Base-by-base conservation (phyloP, 2,329 filamentous ascomycete genomes). In the Colletotrichum orbiculare region DNA sequence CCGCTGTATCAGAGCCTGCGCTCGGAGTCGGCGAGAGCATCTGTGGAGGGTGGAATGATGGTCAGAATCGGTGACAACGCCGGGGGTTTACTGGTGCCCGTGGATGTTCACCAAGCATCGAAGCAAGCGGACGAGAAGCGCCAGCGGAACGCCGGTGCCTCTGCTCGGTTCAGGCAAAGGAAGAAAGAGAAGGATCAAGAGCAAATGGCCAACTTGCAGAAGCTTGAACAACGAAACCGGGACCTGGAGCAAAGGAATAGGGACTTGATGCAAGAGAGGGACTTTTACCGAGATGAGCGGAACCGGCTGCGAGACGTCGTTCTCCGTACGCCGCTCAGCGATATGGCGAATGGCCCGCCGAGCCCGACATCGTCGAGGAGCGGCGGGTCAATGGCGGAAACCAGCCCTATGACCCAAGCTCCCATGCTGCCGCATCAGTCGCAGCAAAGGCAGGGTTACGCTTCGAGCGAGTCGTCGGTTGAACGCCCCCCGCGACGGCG, bases 121-220 rank as follows among this genome's bases (percentile, higher is more conserved):
- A 90, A 89, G 69, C 88, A 92, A 71, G 91, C 92, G 43, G 92
- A 96, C 72, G 92, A 96, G 76, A 97, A 96, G 78, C 85, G 93
- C 60, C 90, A 91, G 75, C 87, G 93, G 55, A 97, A 97, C 73
- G 93, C 93, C 45, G 91, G 91, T 52, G 93, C 93, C 6, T 96
- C 93, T 61, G 92, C 92, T 52, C 86, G 93, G 64, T 96, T 96
- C 69, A 87, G 93, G 60, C 88, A 89, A 73, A 86, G 94, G 65
- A 89, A 93, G 73, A 96, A 96, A 78, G 92, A 94, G 72, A 90
- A 91, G 75, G 92, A 95, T 74, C 87, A 87, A 70, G 90, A 93
- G 74, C 90, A 90, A 62, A 87, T 87, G 13, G 83, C 85, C 59
- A 89, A 86, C 54, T 89, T 95, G 68, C 83, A 91, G 54, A 87